Conservation (phyloP, 2,329 filamentous ascomycete genomes). For the Aspergillus thermomutatus region DNA sequence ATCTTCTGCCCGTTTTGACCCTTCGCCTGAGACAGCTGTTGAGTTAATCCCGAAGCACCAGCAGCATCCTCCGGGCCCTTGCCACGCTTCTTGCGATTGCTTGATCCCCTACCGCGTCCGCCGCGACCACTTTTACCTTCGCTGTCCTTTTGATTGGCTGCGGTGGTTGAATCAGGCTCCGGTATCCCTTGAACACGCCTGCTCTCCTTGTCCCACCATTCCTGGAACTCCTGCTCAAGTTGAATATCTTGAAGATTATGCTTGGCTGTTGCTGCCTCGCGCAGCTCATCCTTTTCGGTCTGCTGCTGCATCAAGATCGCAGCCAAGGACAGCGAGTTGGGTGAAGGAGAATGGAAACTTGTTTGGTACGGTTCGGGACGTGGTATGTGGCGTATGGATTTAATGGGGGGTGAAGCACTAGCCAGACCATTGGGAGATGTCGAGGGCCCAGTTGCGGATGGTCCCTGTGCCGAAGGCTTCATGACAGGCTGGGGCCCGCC, state of each 20-base stretch:
- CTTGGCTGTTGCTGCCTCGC: slow-evolving; percentile 76
- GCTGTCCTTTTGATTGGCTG: slow-evolving; percentile 8
- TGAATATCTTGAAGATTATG: slow-evolving; percentile 92
- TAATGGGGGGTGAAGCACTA: slow-evolving; percentile 30
- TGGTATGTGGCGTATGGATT: slow-evolving; percentile 50
- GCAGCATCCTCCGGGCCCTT: slow-evolving; percentile 5
- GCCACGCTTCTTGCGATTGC: slow-evolving; percentile 13
- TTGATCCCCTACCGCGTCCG: slow-evolving; percentile 10
- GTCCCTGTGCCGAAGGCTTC: slow-evolving; percentile 16
- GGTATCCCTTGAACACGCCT: slow-evolving; percentile 34
- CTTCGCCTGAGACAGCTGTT: slow-evolving; percentile 8
- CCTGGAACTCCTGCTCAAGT: slow-evolving; percentile 91
- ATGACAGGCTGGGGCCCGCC: slow-evolving; percentile 13
- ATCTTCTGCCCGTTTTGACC: slow-evolving; percentile 6
- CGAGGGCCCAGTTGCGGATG: slow-evolving; percentile 42
- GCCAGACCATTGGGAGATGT: slow-evolving; percentile 18
- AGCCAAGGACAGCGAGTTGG: slow-evolving; percentile 70
- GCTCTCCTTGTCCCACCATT: slow-evolving; percentile 48
- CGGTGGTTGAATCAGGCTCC: slow-evolving; percentile 17
- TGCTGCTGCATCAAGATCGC: slow-evolving; percentile 88
- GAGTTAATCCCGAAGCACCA: slow-evolving; percentile 5
- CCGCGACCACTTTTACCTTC: slow-evolving; percentile 14
- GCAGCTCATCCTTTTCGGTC: slow-evolving; percentile 76
- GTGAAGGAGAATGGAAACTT: slow-evolving; percentile 50
- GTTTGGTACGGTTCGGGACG: slow-evolving; percentile 27